phyloP scores from a whole-genome alignment of 2,329 filamentous ascomycete genomes.

The Fusarium sp. region DNA sequence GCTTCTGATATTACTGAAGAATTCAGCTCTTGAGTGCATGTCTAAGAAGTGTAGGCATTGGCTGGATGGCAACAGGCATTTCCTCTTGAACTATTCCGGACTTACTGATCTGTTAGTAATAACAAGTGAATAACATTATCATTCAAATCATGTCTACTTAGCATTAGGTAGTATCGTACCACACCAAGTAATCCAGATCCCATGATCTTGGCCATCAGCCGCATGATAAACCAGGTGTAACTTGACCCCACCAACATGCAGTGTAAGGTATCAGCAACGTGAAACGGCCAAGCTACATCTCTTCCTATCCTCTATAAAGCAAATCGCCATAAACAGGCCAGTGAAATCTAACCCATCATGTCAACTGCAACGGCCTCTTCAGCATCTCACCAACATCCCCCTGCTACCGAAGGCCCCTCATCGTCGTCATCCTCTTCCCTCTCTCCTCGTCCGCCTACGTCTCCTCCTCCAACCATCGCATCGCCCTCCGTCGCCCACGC shows the following conservation, averaged over 20 bases:
- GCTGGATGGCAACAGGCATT: not conserved
- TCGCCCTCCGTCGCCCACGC: constrained; percentile 44
- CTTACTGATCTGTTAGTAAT: too few species aligned
- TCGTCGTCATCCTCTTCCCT: constrained; percentile 42
- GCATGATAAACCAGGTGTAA: constrained; percentile 38
- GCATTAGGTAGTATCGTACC: constrained; percentile 1
- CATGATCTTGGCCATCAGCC: constrained; percentile 39
- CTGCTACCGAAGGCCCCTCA: constrained; percentile 33
- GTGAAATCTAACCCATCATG: constrained; percentile 23
- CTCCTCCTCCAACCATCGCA: constrained; percentile 46
- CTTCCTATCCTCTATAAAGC: constrained; percentile 7
- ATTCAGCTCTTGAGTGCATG: not conserved
- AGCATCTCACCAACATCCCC: constrained; percentile 21
- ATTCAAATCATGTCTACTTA: not conserved
- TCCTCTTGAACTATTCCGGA: too few species aligned
- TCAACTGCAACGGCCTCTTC: constrained; percentile 24
- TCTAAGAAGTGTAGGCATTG: not conserved
- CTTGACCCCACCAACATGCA: constrained; percentile 41
- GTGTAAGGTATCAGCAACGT: constrained; percentile 33
- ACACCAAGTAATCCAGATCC: constrained; percentile 18
- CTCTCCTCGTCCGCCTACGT: constrained; percentile 44
- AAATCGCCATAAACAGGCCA: constrained; percentile 10
- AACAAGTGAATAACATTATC: too few species aligned
- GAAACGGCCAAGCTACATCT: constrained; percentile 30
- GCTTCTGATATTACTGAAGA: constrained; percentile 25